Evolutionary conservation across 768 basidiomycete genomes (phyloP).

Genomic region (Rhodocollybia butyracea): DNA sequence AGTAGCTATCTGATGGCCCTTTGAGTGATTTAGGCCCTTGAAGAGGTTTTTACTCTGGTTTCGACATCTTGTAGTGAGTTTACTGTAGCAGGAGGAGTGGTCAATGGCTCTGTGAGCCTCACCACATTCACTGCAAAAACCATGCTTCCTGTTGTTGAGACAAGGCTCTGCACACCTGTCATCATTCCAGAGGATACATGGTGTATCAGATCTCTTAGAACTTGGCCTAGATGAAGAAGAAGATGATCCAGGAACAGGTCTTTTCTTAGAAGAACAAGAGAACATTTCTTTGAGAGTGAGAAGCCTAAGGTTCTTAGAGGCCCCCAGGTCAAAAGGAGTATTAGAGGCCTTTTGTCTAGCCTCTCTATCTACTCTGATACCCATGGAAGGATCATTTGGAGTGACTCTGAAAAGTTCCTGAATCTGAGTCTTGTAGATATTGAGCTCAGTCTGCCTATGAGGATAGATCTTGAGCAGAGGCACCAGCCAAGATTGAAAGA

Average conservation of each 20-base stretch:
- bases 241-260: neutral
- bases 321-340: neutral
- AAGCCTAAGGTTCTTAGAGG: neutral
- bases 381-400: neutral
- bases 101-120: neutral
- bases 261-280: neutral
- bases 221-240: neutral
- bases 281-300: neutral
- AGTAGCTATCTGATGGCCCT: neutral
- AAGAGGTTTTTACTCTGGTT: neutral
- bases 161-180: constrained; percentile 13
- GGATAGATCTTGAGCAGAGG: neutral
- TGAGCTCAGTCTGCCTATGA: neutral
- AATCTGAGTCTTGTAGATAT: neutral
- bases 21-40: constrained; percentile 2
- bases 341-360: neutral
- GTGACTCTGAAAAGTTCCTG: neutral
- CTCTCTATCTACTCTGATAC: neutral
- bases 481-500: neutral
- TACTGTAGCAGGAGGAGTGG: neutral
- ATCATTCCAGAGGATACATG: constrained; percentile 14
- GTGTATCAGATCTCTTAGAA: neutral
- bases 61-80: neutral
- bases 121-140: neutral
- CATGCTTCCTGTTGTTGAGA: neutral